Evolutionary conservation across 1,139 yeast genomes (phyloP).

Genomic region (Sugiyamaella pinicola): DNA sequence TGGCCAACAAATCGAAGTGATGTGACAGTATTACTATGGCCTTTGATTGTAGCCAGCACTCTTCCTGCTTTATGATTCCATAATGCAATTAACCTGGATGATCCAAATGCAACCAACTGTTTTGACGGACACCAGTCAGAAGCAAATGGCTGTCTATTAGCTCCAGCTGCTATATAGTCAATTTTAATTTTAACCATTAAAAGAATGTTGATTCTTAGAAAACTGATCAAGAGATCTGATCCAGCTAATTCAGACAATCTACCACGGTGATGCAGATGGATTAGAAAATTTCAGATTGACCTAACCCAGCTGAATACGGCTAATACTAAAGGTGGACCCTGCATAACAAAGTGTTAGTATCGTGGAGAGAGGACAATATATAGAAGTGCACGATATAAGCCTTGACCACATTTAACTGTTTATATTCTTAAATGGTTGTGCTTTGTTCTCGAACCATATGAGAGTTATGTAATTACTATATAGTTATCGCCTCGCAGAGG

Average conservation of each 20-base stretch:
- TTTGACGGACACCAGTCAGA: constrained; percentile 54
- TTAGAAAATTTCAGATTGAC: constrained; percentile 7
- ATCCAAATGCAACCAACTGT: constrained; percentile 70
- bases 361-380: background rate
- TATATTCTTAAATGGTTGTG: too few species aligned
- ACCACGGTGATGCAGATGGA: background rate
- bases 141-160: constrained; percentile 70
- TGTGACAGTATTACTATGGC: constrained; percentile 40
- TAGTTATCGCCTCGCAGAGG: too few species aligned
- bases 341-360: background rate
- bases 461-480: too few species aligned
- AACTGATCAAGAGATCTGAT: background rate
- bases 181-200: background rate
- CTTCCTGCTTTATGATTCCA: constrained; percentile 63
- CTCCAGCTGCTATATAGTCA: constrained; percentile 69
- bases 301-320: constrained; percentile 13
- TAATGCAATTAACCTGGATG: constrained; percentile 69
- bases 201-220: background rate
- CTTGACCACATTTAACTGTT: too few species aligned
- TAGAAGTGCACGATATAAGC: background rate
- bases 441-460: too few species aligned
- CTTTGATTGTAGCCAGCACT: constrained; percentile 36
- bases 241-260: too few species aligned
- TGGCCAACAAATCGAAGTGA: constrained; percentile 43
- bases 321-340: background rate